Percentiles rank a stretch among this genome's conserved stretches.
These are phyloP conservation scores for Picochlorum sp. DNA, from an alignment of 139 green algal genomes.

Conservation along the genomic window DNA sequence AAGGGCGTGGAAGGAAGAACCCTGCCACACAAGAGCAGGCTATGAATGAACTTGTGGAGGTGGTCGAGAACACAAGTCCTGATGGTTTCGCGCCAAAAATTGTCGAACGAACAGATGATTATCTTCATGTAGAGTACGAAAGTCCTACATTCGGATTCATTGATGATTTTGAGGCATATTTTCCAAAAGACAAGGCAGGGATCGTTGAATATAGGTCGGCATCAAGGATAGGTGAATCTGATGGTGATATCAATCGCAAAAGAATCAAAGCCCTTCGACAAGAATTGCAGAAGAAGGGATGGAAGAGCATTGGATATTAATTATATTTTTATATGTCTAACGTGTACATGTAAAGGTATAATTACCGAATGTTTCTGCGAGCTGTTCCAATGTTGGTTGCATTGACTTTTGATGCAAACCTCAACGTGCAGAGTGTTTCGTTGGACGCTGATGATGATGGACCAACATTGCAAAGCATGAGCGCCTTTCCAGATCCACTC, in stretches of 20 bases:
- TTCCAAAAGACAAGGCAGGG: slow-evolving; percentile 30
- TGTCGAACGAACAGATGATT: slow-evolving; percentile 74
- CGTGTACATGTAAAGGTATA: not conserved
- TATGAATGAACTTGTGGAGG: slow-evolving; percentile 45
- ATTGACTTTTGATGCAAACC: slow-evolving; percentile 83
- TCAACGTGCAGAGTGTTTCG: slow-evolving; percentile 78
- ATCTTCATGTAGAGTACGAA: slow-evolving; percentile 89
- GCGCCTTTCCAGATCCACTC: slow-evolving; percentile 65
- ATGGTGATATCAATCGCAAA: slow-evolving; percentile 90
- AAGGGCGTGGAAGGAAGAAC: slow-evolving; percentile 62
- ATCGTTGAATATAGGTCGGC: slow-evolving; percentile 59
- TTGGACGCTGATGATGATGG: slow-evolving; percentile 54
- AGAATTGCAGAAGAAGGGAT: slow-evolving; percentile 78
- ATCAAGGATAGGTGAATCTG: slow-evolving; percentile 69
- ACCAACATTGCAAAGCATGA: slow-evolving; percentile 93
- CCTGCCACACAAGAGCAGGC: slow-evolving; percentile 63
- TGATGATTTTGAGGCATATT: slow-evolving; percentile 87
- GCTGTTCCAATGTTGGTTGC: slow-evolving; percentile 60
- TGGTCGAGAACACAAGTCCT: slow-evolving; percentile 48
- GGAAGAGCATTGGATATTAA: slow-evolving; percentile 65
- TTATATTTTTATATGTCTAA: too few species aligned
- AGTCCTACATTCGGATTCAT: slow-evolving; percentile 84
- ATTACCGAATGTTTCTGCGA: slow-evolving; percentile 9
- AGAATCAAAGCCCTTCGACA: slow-evolving; percentile 77
- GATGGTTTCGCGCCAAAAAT: slow-evolving; percentile 79